Base-by-base conservation (phyloP, 176 grass and related monocot species). In the Carex cristatella region DNA sequence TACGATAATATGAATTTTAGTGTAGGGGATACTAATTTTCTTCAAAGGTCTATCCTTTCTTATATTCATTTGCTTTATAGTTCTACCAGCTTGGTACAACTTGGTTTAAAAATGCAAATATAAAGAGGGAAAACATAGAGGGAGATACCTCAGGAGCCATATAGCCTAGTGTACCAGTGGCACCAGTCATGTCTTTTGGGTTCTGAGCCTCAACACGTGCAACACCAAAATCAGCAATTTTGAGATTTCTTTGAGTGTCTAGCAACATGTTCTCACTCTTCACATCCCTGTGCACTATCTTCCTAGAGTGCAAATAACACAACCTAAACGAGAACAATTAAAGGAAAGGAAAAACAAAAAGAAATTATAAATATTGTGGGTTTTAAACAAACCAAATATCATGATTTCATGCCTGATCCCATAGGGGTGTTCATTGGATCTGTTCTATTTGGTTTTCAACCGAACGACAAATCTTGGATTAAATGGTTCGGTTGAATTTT, bases 181-280 rank as follows among this genome's bases (percentile, higher is more conserved):
- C 85, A 28, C 90, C 92, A 60, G 94, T 97, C 94, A 97, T 97
- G 12, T 97, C 94, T 33, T 89, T 90, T 2, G 92, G 94, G 67
- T 97, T 90, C 69, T 91, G 88, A 32, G 94, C 90, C 81, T 97
- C 90, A 63, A 94, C 87, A 69, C 94, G 94, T 69, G 94, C 94
- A 69, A 97, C 92, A 11, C 94, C 94, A 44, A 92, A 97, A 85
- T 97, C 94, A 65, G 94, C 94, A 69, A 97, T 97, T 59, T 97
- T 97, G 32, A 97, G 83, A 62, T 89, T 92, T 76, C 87, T 48
- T 42, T 91, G 56, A 11, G 79, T 42, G 79, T 94, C 90, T 63
- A 97, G 83, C 3, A 97, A 82, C 94, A 97, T 97, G 74, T 97
- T 97, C 37, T 97, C 94, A 5, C 90, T 92, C 79, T 97, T 97